These are phyloP conservation scores for Dryas integrifolia DNA, from an alignment of 331 rosid genomes.

Conservation along the genomic window DNA sequence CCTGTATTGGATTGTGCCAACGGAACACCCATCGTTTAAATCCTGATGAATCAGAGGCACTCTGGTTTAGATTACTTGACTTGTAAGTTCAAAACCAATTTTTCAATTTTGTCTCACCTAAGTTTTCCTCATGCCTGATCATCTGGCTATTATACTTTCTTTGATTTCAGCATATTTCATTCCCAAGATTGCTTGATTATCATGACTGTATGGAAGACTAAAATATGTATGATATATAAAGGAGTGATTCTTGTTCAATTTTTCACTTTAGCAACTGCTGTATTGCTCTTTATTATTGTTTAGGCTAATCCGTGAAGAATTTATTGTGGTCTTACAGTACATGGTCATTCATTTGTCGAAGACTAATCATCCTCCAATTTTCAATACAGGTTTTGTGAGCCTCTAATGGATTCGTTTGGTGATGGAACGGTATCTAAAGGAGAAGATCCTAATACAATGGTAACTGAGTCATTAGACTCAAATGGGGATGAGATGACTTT, in stretches of 20 bases:
- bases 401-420: slow-evolving; percentile 61
- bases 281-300: slow-evolving; percentile 2
- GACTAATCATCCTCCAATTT: slow-evolving; percentile 26
- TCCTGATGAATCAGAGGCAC: slow-evolving; percentile 88
- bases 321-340: neutral
- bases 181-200: neutral
- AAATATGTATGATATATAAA: neutral
- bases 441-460: slow-evolving; percentile 35
- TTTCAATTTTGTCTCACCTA: slow-evolving; percentile 14
- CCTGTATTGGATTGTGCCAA: slow-evolving; percentile 92
- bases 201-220: slow-evolving; percentile 13
- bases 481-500: slow-evolving; percentile 44
- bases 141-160: neutral
- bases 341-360: neutral
- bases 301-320: neutral
- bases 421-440: slow-evolving; percentile 42
- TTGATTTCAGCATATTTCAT: neutral
- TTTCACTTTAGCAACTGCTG: neutral
- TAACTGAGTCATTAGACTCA: slow-evolving; percentile 41
- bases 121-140: slow-evolving; percentile 12
- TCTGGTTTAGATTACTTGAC: slow-evolving; percentile 95
- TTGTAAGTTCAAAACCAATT: slow-evolving; percentile 58
- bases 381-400: slow-evolving; percentile 76
- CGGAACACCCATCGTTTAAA: slow-evolving; percentile 96
- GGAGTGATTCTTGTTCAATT: slow-evolving; percentile 1